Evolutionary conservation across 495 filamentous ascomycete genomes (phyloP), one percentile per base, ranked within the genome.

Genomic region (Podospora comata): DNA sequence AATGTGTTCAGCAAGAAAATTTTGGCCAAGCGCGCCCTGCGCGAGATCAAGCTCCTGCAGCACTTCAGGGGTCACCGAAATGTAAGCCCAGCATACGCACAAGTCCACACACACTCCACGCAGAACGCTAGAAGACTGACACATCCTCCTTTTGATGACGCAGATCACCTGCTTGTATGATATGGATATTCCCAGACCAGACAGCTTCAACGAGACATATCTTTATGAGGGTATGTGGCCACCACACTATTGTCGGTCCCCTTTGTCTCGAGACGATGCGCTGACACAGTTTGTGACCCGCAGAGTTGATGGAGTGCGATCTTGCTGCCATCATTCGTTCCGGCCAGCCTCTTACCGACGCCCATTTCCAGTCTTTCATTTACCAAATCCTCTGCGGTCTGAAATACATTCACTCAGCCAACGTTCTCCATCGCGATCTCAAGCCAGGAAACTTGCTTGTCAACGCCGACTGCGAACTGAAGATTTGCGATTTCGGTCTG

Each of bases 1-100:
- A 99, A 99, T 90, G 96, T 99, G 68, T 98, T 99, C 85, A 97
- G 93, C 87, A 99, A 99, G 84, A 98, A 98, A 88, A 99, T 99
- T 72, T 84, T 99, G 68, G 95, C 95, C 68, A 99, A 99, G 86
- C 91, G 95, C 71, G 95, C 96, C 65, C 80, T 99, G 83, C 88
- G 96, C 79, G 95, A 99, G 82, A 97, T 99, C 79, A 99, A 99
- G 86, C 87, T 99, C 68, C 85, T 99, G 67, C 96, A 97, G 83
- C 95, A 99, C 76, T 99, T 99, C 85, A 82, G 95, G 76, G 95
- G 95, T 73, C 85, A 87, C 66, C 82, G 85, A 57, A 87, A 87
- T 69, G 85, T 87, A 76, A 78, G 83, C 23, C n/a, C 55, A 15
- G 18, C 55, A 58, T 1, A 60, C 53, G 65, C 20, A 39, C 62